Base-by-base conservation (phyloP, 2,329 filamentous ascomycete species). In the Xylaria polymorpha region DNA sequence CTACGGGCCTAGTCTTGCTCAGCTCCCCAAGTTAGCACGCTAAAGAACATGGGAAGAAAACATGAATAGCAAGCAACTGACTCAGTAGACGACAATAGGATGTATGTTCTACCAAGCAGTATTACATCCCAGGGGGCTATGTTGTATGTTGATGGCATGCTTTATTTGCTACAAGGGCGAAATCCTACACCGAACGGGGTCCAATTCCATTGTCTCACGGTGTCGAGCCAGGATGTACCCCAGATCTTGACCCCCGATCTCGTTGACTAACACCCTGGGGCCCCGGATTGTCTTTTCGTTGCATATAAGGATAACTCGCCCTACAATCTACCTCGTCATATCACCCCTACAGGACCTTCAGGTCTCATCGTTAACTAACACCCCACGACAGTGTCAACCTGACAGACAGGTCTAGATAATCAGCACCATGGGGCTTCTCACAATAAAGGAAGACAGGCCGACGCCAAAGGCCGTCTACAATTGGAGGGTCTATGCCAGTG, bases 381-480 rank as follows among this genome's bases (percentile, higher is more conserved):
- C 29, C 56, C 22, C 37, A 10, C 4, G 35, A 14, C 39, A 18
- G 25, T 35, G 9, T 61, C 44, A 53, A 9, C 39, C 50, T 59
- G 56, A 63, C 25, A 20, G 56, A 63, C 25, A 20, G 48, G 46
- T 37, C 57, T 35, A 32, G 10, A 53, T 46, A 60, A 48, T 44
- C 68, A 18, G n/a, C 56, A 77, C 51, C 53, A 85, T 85, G 83
- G 80, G 81, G 69, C 76, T 88, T 71, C 81, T 88, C 63, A 76
- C 82, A 25, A 81, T 88, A 68, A 83, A 84, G 46, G 86, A 88
- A 77, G 86, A 88, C 74, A 78, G 86, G 80, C 85, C 86, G 43
- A 88, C 86, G 79, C 87, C 86, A 4, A 81, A 81, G 73, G 82
- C 82, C 69, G 86, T 89, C 68, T 89, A 89, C 82, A 88, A 88